Evolutionary conservation across 495 filamentous ascomycete genomes (phyloP), one percentile per base, ranked within the genome.

Genomic region (Penicillium steckii): DNA sequence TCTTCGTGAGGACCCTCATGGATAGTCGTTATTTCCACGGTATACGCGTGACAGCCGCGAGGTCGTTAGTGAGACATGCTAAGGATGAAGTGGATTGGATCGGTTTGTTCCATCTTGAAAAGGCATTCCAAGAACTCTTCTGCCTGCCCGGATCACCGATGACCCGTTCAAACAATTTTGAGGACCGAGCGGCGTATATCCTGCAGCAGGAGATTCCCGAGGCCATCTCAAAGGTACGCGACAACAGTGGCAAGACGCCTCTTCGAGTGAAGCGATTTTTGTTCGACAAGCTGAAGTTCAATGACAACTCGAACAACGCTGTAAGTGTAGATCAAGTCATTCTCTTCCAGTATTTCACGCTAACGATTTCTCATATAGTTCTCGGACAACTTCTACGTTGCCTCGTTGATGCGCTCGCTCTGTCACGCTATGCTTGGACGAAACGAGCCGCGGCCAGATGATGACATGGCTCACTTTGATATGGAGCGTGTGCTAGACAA

Each of bases 21-120:
- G 94, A 99, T 65, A 77, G 78, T 44, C 82, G 92, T 45, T 99
- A 99, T 63, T 99, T 92, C 67, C 85, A 95, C 62, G 91, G 91
- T 13, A 91, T 99, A 44, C 88, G 94, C 18, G 82, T 83, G 7
- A 83, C 90, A 68, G 94, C 94, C 13, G 86, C 87, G 19, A 78
- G 83, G 22, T 84, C 83, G 33, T 75, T 98, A 22, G 78, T 87
- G 4, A 87, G 80, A 45, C 87, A 90, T 62, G 89, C 87, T 8
- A 84, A 75, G 45, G 78, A 80, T 44, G 76, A 86, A 24, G 69
- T 86, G 27, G 79, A 88, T 58, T 91, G 86, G 83, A 82, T 95
- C 19, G 95, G 95, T 9, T 69, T 88, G 27, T 86, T 81, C 40
- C 94, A 99, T 67, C 82, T 99, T 1, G 79, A 88, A 57, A 87